phyloP scores from a whole-genome alignment of 2,329 filamentous ascomycete genomes.

The Beauveria sp. region DNA sequence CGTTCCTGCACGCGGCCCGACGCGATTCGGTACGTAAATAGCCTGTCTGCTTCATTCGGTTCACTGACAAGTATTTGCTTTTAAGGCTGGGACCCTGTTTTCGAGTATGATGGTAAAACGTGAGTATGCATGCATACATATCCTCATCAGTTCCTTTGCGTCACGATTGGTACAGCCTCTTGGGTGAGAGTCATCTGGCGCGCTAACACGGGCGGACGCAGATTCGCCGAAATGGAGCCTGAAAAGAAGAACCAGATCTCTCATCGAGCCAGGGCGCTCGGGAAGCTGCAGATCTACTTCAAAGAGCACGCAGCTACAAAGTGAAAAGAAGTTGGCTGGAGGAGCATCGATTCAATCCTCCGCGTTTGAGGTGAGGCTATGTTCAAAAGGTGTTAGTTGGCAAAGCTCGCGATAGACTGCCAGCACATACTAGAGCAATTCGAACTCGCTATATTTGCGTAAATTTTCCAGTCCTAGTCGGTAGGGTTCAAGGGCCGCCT shows the following conservation, averaged over 20 bases:
- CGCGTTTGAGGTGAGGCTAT: not conserved
- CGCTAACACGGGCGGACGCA: slow-evolving; percentile 21
- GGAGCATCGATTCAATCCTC: not conserved
- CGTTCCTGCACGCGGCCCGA: slow-evolving; percentile 72
- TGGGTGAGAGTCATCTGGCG: not conserved
- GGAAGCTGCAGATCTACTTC: slow-evolving; percentile 80
- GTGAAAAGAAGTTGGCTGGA: not conserved
- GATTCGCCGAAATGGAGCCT: slow-evolving; percentile 91
- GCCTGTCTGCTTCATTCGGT: not conserved
- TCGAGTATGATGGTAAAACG: slow-evolving; percentile 88
- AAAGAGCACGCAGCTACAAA: slow-evolving; percentile 28
- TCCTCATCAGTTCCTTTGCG: not conserved
- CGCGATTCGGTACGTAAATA: slow-evolving; percentile 64
- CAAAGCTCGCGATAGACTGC: not conserved
- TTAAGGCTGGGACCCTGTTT: slow-evolving; percentile 89
- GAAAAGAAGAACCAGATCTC: slow-evolving; percentile 84
- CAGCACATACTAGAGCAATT: slow-evolving; percentile 60
- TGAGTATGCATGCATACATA: slow-evolving; percentile 26
- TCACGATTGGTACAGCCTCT: not conserved
- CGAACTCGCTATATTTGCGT: slow-evolving; percentile 66
- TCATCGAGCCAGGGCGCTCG: slow-evolving; percentile 79
- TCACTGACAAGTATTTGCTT: not conserved
- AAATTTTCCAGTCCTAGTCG: slow-evolving; percentile 63
- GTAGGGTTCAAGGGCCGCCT: slow-evolving; percentile 58
- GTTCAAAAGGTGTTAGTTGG: not conserved